phyloP scores from a whole-genome alignment of 441 rosid species.

The Populus tomentosa region DNA sequence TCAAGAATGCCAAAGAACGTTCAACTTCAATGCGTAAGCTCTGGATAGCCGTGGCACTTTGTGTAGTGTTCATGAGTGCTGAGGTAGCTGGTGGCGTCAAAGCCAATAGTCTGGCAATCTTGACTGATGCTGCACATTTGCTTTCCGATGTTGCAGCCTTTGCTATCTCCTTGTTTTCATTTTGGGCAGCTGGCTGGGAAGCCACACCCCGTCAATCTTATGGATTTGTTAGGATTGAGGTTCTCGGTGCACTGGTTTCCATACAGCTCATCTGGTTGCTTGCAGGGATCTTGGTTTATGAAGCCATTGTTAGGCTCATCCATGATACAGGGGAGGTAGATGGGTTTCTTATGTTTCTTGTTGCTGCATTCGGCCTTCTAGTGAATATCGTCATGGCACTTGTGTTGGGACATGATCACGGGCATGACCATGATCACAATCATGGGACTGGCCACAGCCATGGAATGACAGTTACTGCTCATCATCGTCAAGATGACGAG shows the following conservation, averaged over 20 bases:
- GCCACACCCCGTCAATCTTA: slow-evolving; percentile 36
- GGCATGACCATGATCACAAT: slow-evolving; percentile 35
- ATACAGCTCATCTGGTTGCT: too few species aligned
- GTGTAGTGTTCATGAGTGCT: slow-evolving; percentile 49
- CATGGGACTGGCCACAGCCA: slow-evolving; percentile 24
- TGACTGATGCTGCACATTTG: slow-evolving; percentile 67
- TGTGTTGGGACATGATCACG: slow-evolving; percentile 53
- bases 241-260: too few species aligned
- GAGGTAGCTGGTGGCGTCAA: slow-evolving; percentile 61
- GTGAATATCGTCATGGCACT: slow-evolving; percentile 61
- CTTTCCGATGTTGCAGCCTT: slow-evolving; percentile 70
- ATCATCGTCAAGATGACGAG: slow-evolving; percentile 27
- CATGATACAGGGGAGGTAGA: not conserved
- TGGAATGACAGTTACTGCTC: slow-evolving; percentile 24
- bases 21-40: slow-evolving; percentile 51
- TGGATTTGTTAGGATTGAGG: too few species aligned
- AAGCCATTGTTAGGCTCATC: too few species aligned
- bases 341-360: slow-evolving; percentile 56
- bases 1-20: slow-evolving; percentile 51
- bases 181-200: slow-evolving; percentile 78
- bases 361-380: slow-evolving; percentile 55
- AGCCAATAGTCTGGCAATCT: slow-evolving; percentile 62
- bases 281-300: too few species aligned
- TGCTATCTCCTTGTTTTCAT: slow-evolving; percentile 58
- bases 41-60: slow-evolving; percentile 40